Evolutionary conservation across 768 basidiomycete genomes (phyloP).

Genomic region (Podaxis carcinomalis): DNA sequence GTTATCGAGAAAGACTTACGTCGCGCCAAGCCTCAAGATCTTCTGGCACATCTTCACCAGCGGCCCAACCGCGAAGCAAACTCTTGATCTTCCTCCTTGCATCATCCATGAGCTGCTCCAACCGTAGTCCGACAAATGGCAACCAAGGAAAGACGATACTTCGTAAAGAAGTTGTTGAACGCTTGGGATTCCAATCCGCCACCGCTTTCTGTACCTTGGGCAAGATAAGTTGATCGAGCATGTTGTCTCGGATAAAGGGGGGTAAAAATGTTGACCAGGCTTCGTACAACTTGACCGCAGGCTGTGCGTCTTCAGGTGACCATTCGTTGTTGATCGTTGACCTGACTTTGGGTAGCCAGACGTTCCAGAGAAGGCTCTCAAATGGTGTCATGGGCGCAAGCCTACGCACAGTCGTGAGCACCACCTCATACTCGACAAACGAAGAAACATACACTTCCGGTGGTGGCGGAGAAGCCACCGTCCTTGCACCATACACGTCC

Average conservation of each 20-base stretch:
- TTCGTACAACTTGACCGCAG: slow-evolving; percentile 81
- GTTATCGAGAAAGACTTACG: slow-evolving; percentile 35
- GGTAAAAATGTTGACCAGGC: slow-evolving; percentile 87
- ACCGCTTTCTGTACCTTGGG: slow-evolving; percentile 88
- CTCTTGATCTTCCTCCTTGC: slow-evolving; percentile 83
- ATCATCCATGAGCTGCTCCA: slow-evolving; percentile 84
- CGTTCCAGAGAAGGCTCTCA: slow-evolving; percentile 90
- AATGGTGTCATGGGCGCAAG: slow-evolving; percentile 81
- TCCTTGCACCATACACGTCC: slow-evolving; percentile 52
- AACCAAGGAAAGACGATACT: slow-evolving; percentile 94
- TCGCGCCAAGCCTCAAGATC: slow-evolving; percentile 82
- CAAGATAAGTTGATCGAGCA: slow-evolving; percentile 92
- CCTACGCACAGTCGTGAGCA: slow-evolving; percentile 34
- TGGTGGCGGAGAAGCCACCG: slow-evolving; percentile 23
- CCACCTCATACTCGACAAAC: neutral
- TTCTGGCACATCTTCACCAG: slow-evolving; percentile 67
- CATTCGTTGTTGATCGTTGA: slow-evolving; percentile 95
- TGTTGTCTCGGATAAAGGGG: slow-evolving; percentile 87
- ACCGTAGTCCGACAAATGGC: slow-evolving; percentile 75
- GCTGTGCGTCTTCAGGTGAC: slow-evolving; percentile 66
- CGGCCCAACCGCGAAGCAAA: slow-evolving; percentile 70
- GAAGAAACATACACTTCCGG: slow-evolving; percentile 28
- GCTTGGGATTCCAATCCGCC: slow-evolving; percentile 74
- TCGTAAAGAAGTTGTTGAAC: slow-evolving; percentile 57
- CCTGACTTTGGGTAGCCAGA: slow-evolving; percentile 95